Percentiles rank a stretch among this genome's conserved stretches.
Conservation (phyloP, 2,329 filamentous ascomycete genomes). For the Cyphellophora attinorum region DNA sequence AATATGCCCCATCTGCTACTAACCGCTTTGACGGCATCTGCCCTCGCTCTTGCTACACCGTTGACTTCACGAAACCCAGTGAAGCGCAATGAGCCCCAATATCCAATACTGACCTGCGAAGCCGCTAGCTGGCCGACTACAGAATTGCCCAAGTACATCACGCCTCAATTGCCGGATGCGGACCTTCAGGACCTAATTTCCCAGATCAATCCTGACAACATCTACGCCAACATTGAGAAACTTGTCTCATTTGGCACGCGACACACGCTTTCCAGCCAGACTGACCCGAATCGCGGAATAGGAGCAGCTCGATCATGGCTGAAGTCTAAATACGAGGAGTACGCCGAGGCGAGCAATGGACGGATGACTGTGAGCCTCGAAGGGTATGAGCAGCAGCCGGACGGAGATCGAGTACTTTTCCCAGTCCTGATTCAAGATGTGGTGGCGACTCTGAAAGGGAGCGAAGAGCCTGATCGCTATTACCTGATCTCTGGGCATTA, state of each 20-base stretch:
- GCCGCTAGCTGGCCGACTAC: conserved; percentile 32
- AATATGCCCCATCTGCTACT: neutral
- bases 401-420: conserved; percentile 35
- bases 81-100: neutral
- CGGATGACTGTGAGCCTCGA: conserved; percentile 41
- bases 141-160: conserved; percentile 25
- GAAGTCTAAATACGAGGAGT: conserved; percentile 37
- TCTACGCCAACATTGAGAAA: conserved; percentile 43
- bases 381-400: conserved; percentile 42
- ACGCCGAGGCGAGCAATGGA: conserved; percentile 40
- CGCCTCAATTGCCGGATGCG: conserved; percentile 31
- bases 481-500: conserved; percentile 50
- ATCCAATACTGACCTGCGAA: conserved; percentile 3
- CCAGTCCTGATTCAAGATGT: conserved; percentile 46
- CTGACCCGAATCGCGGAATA: conserved; percentile 39
- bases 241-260: conserved; percentile 49
- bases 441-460: conserved; percentile 42
- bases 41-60: neutral
- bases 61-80: neutral
- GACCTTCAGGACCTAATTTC: conserved; percentile 30
- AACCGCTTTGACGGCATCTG: neutral
- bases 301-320: conserved; percentile 51
- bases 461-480: conserved; percentile 35
- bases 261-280: conserved; percentile 45
- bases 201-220: conserved; percentile 32